Evolutionary conservation across 2,329 filamentous ascomycete species (phyloP), one percentile per base, ranked within the genome.

Genomic region (Orbilia quercus): DNA sequence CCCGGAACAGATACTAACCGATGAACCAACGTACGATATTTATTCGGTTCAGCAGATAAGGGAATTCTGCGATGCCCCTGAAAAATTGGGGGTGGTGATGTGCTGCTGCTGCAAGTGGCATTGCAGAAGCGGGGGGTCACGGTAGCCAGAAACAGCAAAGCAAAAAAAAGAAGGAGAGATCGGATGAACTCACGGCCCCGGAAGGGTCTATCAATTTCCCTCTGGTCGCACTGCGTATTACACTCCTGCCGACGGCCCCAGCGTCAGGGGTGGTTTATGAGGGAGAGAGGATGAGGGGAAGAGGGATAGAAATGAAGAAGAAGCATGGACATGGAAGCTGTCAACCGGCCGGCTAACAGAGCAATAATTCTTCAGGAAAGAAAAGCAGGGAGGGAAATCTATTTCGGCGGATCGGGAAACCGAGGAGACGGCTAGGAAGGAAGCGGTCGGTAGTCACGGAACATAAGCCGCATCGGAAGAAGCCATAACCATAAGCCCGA

Each of bases 111-210:
- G n/a, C n/a, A n/a, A 51, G 58, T 54, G 25, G 25, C 64, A 65
- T 59, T 44, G 66, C 66, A 64, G 66, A 53, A 64, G 59, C 59
- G 59, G 67, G 59, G 59, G n/a, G n/a, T n/a, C n/a, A 64, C 44
- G 47, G 44, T 42, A 34, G 25, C 16, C 60, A 38, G 53, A 22
- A 44, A 44, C 31, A 50, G 25, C 40, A 58, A 44, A 42, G 36
- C 14, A 48, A 22, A 50, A 70, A 50, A 58, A 44, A 42, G 36
- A 22, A 48, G 18, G 47, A 70, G 44, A 63, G 57, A 71, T 62
- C 66, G 58, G 44, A 63, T 51, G 50, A 57, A 71, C 66, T 71
- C 66, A 63, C 48, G 28, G 38, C 55, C 31, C 55, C 36, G 48
- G 20, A 62, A 12, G 55, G 64, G 45, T 54, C 57, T 64, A 63